Percentiles rank a stretch among this genome's conserved stretches.
Evolutionary conservation across 2,329 filamentous ascomycete genomes (phyloP).

Genomic region (Cordyceps farinosa): DNA sequence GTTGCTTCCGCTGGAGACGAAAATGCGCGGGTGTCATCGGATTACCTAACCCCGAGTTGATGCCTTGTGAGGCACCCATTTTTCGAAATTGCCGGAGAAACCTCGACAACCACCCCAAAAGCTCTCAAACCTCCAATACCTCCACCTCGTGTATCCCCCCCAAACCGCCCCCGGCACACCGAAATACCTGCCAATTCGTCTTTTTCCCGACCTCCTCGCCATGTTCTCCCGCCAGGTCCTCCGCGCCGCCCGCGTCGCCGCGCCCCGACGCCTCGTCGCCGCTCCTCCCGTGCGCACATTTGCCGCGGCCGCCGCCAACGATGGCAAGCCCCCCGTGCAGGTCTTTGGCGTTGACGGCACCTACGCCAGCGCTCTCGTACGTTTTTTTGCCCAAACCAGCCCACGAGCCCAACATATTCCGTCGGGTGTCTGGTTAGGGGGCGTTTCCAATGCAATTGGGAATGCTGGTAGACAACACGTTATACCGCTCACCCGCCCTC

Average conservation of each 20-base stretch:
- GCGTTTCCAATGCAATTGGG: neutral
- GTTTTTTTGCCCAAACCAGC: conserved; percentile 30
- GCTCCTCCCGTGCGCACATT: conserved; percentile 68
- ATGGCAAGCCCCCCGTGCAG: conserved; percentile 79
- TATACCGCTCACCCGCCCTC: conserved; percentile 5
- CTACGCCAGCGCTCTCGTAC: conserved; percentile 97
- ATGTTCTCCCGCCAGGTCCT: conserved; percentile 61
- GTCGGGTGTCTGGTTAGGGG: neutral
- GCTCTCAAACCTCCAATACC: conserved; percentile 22
- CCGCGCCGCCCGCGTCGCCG: conserved; percentile 54
- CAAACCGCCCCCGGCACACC: conserved; percentile 23
- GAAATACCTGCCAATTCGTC: conserved; percentile 24
- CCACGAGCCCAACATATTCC: too few relatives aligned
- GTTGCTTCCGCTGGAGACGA: neutral
- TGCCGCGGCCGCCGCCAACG: conserved; percentile 66
- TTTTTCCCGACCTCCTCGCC: conserved; percentile 25
- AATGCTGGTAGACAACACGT: neutral
- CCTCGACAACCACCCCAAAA: conserved; percentile 34
- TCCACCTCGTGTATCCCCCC: neutral
- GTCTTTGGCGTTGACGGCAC: conserved; percentile 96
- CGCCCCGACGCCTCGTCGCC: conserved; percentile 54
- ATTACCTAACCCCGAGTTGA: conserved; percentile 26
- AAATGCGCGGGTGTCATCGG: conserved; percentile 15
- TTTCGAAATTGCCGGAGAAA: conserved; percentile 40
- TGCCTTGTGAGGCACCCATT: conserved; percentile 43